Conservation (phyloP, 352 stramenopile genomes). For the Pythium rhizo-oryzae region DNA sequence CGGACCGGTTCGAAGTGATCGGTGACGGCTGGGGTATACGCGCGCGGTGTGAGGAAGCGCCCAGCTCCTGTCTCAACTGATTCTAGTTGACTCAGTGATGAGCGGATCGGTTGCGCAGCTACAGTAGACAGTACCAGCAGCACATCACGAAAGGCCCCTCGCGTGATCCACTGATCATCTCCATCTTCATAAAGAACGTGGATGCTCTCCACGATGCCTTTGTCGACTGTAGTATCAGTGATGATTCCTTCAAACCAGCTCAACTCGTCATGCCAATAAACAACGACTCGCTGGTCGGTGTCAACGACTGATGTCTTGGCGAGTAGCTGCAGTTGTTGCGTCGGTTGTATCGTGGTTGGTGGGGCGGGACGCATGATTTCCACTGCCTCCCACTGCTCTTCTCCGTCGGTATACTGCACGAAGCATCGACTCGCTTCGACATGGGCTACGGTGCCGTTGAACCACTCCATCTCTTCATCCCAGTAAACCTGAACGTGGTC, state of each 20-base stretch:
- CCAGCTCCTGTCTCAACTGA: background rate
- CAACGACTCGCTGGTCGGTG: slow-evolving; percentile 27
- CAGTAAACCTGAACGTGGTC: slow-evolving; percentile 52
- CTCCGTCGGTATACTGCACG: slow-evolving; percentile 55
- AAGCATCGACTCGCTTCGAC: slow-evolving; percentile 26
- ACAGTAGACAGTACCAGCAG: slow-evolving; percentile 25
- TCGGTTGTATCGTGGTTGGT: background rate
- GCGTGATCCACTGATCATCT: slow-evolving; percentile 45
- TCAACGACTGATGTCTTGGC: slow-evolving; percentile 1
- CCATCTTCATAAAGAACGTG: slow-evolving; percentile 55
- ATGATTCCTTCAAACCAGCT: slow-evolving; percentile 51
- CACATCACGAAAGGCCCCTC: slow-evolving; percentile 35
- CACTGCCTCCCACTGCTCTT: slow-evolving; percentile 47
- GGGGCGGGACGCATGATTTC: slow-evolving; percentile 9
- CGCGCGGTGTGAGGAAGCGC: slow-evolving; percentile 31
- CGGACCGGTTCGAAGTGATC: slow-evolving; percentile 54
- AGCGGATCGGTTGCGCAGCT: background rate
- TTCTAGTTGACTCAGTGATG: background rate
- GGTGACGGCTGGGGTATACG: slow-evolving; percentile 33
- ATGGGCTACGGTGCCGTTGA: slow-evolving; percentile 33
- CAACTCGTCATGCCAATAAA: slow-evolving; percentile 45
- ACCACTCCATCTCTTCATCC: slow-evolving; percentile 49
- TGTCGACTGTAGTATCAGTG: background rate
- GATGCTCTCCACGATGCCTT: slow-evolving; percentile 18
- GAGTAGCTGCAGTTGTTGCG: slow-evolving; percentile 39